Conservation (phyloP, 2,329 filamentous ascomycete genomes). For the Ceratocystis diversiconidia region DNA sequence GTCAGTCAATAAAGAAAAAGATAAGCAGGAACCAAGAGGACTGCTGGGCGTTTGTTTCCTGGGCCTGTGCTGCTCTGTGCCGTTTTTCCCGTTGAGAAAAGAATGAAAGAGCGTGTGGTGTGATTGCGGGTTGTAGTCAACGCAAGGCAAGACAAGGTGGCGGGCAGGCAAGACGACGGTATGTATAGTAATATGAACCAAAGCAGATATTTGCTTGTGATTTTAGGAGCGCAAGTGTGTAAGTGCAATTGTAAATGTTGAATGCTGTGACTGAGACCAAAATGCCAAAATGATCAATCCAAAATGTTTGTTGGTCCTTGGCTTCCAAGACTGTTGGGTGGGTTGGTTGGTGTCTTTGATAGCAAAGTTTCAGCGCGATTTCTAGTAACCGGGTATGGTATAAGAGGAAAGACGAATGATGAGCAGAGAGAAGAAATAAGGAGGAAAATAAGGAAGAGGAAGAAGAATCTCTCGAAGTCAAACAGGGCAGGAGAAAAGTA, state of each 20-base stretch:
- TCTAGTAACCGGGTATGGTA: background rate
- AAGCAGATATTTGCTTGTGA: background rate
- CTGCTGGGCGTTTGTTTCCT: background rate
- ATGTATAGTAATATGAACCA: background rate
- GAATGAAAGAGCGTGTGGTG: background rate
- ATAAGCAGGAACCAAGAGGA: background rate
- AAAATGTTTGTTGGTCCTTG: background rate
- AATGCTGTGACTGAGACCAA: background rate
- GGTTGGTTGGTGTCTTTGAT: background rate
- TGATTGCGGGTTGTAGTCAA: background rate
- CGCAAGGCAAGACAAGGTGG: background rate
- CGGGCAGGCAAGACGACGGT: background rate
- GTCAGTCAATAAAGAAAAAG: background rate
- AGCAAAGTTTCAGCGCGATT: conserved; percentile 2
- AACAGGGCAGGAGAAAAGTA: conserved; percentile 4
- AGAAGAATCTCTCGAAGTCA: background rate
- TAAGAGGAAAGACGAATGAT: background rate
- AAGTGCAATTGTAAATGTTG: background rate
- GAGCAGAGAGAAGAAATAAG: background rate
- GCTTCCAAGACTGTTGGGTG: background rate
- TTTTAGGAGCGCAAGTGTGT: background rate
- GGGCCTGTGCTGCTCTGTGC: background rate
- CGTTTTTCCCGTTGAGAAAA: background rate
- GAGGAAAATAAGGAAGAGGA: conserved; percentile 1
- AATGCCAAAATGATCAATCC: background rate